Conservation (phyloP, 768 basidiomycete species). For the Clavaria fumosa region DNA sequence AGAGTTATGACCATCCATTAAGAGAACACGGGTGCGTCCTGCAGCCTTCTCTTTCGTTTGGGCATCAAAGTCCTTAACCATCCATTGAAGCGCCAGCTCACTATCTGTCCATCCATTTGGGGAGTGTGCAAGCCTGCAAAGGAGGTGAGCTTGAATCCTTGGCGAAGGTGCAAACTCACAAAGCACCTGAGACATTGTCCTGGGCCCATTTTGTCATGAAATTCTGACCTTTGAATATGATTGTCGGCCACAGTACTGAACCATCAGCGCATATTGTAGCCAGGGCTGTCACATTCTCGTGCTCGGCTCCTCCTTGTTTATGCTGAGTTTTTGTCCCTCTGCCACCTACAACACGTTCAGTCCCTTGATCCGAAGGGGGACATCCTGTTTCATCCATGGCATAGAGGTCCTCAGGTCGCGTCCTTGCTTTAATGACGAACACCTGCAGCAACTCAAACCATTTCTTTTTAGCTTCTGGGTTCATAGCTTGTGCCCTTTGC, state of each 20-base stretch:
- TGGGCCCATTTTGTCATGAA: constrained; percentile 18
- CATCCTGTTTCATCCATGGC: constrained; percentile 26
- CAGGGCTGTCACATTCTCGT: constrained; percentile 22
- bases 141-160: constrained; percentile 5
- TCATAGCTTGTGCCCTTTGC: constrained; percentile 17
- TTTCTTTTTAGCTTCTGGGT: constrained; percentile 14
- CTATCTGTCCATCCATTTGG: constrained; percentile 21
- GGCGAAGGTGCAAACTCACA: constrained; percentile 12
- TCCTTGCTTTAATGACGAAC: constrained; percentile 11
- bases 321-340: constrained; percentile 19
- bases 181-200: constrained; percentile 22
- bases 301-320: constrained; percentile 16
- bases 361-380: constrained; percentile 14
- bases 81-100: no score
- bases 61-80: no score
- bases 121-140: constrained; percentile 13
- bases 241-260: constrained; percentile 16
- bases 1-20: no score
- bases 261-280: constrained; percentile 28
- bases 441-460: constrained; percentile 22
- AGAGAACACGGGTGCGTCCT: no score
- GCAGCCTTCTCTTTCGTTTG: no score
- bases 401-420: constrained; percentile 16
- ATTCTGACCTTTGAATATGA: constrained; percentile 26
- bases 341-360: constrained; percentile 17